These are phyloP conservation scores for Penicillium argentinense DNA, from an alignment of 495 filamentous ascomycete species.

Conservation along the genomic window DNA sequence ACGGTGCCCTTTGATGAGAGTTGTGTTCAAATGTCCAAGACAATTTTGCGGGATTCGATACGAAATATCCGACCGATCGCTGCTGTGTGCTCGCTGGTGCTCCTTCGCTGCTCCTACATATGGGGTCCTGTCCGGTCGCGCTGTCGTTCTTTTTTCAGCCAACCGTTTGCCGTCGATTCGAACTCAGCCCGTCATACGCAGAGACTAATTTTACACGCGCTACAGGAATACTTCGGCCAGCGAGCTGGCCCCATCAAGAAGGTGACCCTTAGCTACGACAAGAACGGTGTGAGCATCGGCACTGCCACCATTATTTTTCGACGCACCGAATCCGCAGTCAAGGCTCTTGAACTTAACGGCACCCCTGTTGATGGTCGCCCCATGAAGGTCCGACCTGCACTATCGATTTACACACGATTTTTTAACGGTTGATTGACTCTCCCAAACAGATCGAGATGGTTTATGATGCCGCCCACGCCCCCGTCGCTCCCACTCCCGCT, in stretches of 20 bases:
- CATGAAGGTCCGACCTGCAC: constrained; percentile 85
- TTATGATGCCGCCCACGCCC: constrained; percentile 70
- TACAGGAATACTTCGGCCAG: constrained; percentile 94
- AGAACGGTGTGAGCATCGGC: constrained; percentile 86
- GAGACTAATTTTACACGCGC: constrained; percentile 44
- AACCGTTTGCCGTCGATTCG: constrained; percentile 21
- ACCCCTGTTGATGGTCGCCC: constrained; percentile 84
- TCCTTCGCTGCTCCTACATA: constrained; percentile 39
- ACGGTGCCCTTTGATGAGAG: too few species aligned
- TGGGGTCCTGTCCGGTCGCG: constrained; percentile 22
- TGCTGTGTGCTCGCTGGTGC: constrained; percentile 73
- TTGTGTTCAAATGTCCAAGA: too few species aligned
- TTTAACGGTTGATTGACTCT: constrained; percentile 21
- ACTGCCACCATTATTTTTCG: constrained; percentile 79
- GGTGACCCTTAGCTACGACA: constrained; percentile 86
- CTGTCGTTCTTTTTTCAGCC: constrained; percentile 27
- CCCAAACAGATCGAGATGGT: constrained; percentile 83
- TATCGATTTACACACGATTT: too few species aligned
- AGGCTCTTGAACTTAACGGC: constrained; percentile 82
- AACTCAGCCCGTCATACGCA: constrained; percentile 25
- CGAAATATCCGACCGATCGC: constrained; percentile 23
- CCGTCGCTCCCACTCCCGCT: constrained; percentile 64
- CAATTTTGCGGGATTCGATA: too few species aligned
- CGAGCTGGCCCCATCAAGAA: constrained; percentile 87
- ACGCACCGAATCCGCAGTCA: constrained; percentile 72